phyloP scores from a whole-genome alignment of 495 filamentous ascomycete genomes.

The Podospora didyma region DNA sequence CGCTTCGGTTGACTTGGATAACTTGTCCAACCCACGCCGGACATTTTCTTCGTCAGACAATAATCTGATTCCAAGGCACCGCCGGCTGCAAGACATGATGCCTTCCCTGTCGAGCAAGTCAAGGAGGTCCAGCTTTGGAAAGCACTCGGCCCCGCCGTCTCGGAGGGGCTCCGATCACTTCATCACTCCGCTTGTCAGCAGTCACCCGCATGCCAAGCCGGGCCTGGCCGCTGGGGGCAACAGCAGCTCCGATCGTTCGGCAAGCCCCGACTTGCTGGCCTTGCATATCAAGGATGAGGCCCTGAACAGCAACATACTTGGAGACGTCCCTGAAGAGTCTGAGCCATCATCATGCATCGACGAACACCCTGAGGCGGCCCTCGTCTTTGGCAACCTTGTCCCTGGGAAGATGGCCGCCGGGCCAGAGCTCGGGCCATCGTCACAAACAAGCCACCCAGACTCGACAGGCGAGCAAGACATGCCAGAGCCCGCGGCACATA shows the following conservation, averaged over 20 bases:
- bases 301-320: background rate
- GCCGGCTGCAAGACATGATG: slow-evolving; percentile 4
- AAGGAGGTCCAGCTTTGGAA: slow-evolving; percentile 1
- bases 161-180: slow-evolving; percentile 1
- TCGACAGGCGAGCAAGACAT: background rate
- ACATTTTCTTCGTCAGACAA: slow-evolving; percentile 7
- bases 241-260: background rate
- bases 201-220: background rate
- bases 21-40: background rate
- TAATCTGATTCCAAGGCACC: slow-evolving; percentile 2
- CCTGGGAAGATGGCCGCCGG: background rate
- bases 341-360: background rate
- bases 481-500: background rate
- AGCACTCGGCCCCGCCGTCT: background rate
- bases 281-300: background rate
- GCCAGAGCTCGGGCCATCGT: background rate
- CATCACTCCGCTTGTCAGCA: background rate
- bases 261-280: background rate
- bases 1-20: background rate
- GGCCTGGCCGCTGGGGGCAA: background rate
- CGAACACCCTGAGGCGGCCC: background rate
- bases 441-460: background rate
- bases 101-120: background rate
- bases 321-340: background rate
- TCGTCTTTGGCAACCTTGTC: background rate